Percentiles rank a stretch among this genome's conserved stretches.
These are phyloP conservation scores for Annulohypoxylon stygium DNA, from an alignment of 495 filamentous ascomycete genomes.

Conservation along the genomic window DNA sequence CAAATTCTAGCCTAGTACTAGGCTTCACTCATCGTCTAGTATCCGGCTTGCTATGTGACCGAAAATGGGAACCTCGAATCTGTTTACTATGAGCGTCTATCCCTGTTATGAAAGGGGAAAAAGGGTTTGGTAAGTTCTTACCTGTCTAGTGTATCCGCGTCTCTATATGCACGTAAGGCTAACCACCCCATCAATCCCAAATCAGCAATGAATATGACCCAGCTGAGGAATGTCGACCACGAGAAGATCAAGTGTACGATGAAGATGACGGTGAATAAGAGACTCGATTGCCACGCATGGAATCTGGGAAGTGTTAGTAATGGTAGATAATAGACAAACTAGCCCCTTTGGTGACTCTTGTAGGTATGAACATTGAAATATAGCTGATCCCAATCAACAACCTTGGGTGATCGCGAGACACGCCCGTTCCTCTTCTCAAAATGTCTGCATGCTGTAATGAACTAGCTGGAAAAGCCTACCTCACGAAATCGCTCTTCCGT, in stretches of 20 bases:
- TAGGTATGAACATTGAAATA: not conserved
- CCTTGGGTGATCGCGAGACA: not conserved
- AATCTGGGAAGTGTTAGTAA: constrained; percentile 68
- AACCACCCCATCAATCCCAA: constrained; percentile 81
- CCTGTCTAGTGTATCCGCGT: constrained; percentile 92
- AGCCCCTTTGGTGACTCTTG: not conserved
- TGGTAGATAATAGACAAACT: not conserved
- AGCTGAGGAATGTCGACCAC: constrained; percentile 86
- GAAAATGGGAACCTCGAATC: constrained; percentile 89
- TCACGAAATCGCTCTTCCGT: constrained; percentile 95
- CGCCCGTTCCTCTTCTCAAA: not conserved
- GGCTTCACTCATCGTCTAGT: constrained; percentile 84
- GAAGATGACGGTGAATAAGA: constrained; percentile 88
- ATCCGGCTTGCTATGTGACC: constrained; percentile 87
- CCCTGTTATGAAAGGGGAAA: not conserved
- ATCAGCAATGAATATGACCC: constrained; percentile 83
- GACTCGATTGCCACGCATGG: constrained; percentile 93
- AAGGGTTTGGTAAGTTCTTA: constrained; percentile 49
- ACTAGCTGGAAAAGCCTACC: constrained; percentile 66
- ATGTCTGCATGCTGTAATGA: not conserved
- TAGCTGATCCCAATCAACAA: not conserved
- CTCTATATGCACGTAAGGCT: constrained; percentile 81
- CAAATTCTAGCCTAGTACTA: not conserved
- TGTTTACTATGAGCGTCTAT: constrained; percentile 43
- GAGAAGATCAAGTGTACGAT: constrained; percentile 87